These are phyloP conservation scores for Backusella sp. DNA, from an alignment of 192 early-diverging fungal species.

Conservation along the genomic window DNA sequence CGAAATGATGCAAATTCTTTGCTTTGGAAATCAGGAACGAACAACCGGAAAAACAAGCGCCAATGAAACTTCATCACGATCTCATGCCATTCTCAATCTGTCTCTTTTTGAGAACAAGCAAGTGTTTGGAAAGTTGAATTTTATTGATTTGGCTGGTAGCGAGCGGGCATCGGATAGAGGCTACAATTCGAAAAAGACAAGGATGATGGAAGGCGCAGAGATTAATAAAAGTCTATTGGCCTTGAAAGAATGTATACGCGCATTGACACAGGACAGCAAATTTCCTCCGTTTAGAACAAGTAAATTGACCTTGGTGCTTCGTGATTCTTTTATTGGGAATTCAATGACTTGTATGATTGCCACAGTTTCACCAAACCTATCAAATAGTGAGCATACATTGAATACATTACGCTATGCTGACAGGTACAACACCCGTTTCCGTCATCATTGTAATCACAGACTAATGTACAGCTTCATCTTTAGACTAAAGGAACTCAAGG, in stretches of 20 bases:
- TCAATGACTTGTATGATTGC: constrained; percentile 98
- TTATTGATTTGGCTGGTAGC: constrained; percentile 97
- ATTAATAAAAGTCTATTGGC: constrained; percentile 98
- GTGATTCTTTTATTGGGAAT: constrained; percentile 97
- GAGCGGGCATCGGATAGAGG: constrained; percentile 97
- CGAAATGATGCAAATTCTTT: constrained; percentile 87
- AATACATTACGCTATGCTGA: constrained; percentile 98
- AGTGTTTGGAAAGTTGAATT: constrained; percentile 81
- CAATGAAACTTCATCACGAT: constrained; percentile 93
- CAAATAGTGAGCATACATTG: constrained; percentile 93
- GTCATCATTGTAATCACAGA: background rate
- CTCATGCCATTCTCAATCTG: constrained; percentile 95
- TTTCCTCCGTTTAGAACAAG: constrained; percentile 95
- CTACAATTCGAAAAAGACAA: constrained; percentile 58
- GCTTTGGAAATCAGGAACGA: constrained; percentile 82
- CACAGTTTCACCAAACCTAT: constrained; percentile 89
- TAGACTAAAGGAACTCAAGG: constrained; percentile 27
- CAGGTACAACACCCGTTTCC: constrained; percentile 39
- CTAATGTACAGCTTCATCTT: background rate
- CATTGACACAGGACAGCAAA: constrained; percentile 86
- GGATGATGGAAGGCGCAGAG: constrained; percentile 94
- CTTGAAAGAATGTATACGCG: constrained; percentile 96
- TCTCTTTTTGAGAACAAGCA: constrained; percentile 57
- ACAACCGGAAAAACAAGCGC: constrained; percentile 94
- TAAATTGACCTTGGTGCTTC: constrained; percentile 90